Base-by-base conservation (phyloP, 306 rosid species). In the Rosa rugosa region DNA sequence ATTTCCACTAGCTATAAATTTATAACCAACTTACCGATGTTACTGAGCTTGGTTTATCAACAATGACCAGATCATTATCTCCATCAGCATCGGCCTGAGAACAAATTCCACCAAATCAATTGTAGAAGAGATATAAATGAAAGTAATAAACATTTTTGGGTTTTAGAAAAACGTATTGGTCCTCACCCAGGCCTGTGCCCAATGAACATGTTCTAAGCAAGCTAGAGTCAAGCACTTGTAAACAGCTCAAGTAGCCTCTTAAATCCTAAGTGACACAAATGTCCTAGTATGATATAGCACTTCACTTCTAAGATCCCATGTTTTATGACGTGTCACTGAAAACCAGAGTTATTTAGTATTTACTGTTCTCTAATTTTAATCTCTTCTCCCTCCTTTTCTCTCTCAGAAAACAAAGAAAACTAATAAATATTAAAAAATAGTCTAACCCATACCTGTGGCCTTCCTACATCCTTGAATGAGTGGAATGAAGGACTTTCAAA, bases 401-500 rank as follows among this genome's bases (percentile, higher is more conserved):
- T 59, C 57, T n/a, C 34, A 57, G 36, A 11, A 27, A 38, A 79
- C 40, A 72, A 65, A n/a, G 12, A 72, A 56, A 87, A 73, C 16
- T 0, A 51, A 40, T 67, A 62, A 68, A 64, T 23, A 76, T 57
- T 60, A 51, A 57, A 34, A 70, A 69, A 66, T 53, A 38, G 50
- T 84, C 46, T 14, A 22, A 16, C 6, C 59, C 78, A 41, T 87
- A 92, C 98, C 93, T 81, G 80, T 63, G 93, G 92, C 82, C 86
- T 86, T 80, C 85, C 93, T 67, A 78, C 86, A 16, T 87, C 88
- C 89, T 88, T 88, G 85, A 92, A 90, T 40, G 97, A 82, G 79
- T 88, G 87, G 88, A 94, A 92, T 53, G 86, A 87, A 80, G 97
- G 98, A 71, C 46, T 82, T 25, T 81, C 97, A 77, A 94, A 89